Evolutionary conservation across 2,329 filamentous ascomycete genomes (phyloP).

Genomic region (Pseudogymnoascus pannorum): DNA sequence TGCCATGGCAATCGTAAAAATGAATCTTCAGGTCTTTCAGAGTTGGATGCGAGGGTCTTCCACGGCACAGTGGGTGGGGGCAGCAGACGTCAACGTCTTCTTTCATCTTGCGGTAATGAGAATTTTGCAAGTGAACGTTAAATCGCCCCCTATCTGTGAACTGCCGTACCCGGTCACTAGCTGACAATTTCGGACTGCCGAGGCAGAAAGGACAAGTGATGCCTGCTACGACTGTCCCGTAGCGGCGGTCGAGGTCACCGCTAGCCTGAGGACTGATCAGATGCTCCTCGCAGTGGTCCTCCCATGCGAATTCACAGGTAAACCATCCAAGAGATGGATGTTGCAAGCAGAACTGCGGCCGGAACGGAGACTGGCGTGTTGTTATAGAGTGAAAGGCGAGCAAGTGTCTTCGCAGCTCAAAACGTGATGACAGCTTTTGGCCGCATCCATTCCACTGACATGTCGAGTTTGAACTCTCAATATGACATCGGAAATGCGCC

Average conservation of each 20-base stretch:
- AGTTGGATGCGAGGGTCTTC: not conserved
- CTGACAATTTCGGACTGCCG: not conserved
- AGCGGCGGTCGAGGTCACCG: not conserved
- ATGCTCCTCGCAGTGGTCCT: not conserved
- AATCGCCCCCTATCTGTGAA: not conserved
- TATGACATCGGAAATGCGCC: not conserved
- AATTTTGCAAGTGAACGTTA: slow-evolving; percentile 5
- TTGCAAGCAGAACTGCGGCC: not conserved
- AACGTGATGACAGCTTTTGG: slow-evolving; percentile 4
- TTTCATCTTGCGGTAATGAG: not conserved
- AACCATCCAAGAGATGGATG: not conserved
- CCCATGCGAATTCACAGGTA: not conserved
- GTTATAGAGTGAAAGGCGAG: slow-evolving; percentile 2
- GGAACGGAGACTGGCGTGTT: not conserved
- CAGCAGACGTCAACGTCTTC: not conserved
- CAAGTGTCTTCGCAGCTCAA: slow-evolving; percentile 1
- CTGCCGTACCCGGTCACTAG: not conserved
- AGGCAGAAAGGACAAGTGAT: slow-evolving; percentile 3
- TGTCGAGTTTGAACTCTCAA: not conserved
- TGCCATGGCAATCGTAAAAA: slow-evolving; percentile 10
- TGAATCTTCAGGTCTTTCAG: slow-evolving; percentile 17
- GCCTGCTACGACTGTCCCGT: not conserved
- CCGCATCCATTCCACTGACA: slow-evolving; percentile 1
- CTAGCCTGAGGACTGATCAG: not conserved
- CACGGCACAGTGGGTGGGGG: not conserved